Conservation (phyloP, 768 basidiomycete species). For the Pleurotus giganteus region DNA sequence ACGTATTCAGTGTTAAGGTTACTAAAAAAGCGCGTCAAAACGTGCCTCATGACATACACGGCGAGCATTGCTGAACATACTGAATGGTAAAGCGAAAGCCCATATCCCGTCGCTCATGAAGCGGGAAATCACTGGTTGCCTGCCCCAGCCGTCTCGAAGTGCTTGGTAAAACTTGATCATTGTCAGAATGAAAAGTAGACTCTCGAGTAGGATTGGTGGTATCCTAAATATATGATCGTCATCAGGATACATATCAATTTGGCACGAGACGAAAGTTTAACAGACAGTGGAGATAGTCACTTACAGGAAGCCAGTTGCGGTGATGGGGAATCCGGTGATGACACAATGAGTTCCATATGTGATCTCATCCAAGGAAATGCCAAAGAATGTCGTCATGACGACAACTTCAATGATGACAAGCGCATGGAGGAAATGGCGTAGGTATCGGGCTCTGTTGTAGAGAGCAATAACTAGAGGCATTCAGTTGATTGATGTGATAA, state of each 20-base stretch:
- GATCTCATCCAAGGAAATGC: conserved; percentile 9
- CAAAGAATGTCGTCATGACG: conserved; percentile 15
- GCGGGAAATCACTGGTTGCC: conserved; percentile 19
- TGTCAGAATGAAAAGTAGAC: conserved; percentile 21
- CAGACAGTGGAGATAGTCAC: not conserved
- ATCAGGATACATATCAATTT: too few relatives aligned
- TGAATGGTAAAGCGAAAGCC: conserved; percentile 23
- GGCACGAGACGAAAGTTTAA: not conserved
- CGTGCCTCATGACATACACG: not conserved
- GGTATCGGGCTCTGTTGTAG: conserved; percentile 14
- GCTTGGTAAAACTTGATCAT: conserved; percentile 23
- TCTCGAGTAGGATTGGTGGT: conserved; percentile 20
- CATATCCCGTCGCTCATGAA: conserved; percentile 25
- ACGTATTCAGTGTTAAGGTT: conserved; percentile 16
- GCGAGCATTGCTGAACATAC: conserved; percentile 11
- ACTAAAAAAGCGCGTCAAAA: conserved; percentile 8
- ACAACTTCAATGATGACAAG: conserved; percentile 16
- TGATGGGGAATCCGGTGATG: conserved; percentile 16
- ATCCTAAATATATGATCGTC: conserved; percentile 8
- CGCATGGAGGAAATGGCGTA: conserved; percentile 12
- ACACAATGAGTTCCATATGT: conserved; percentile 19
- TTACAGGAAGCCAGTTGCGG: conserved; percentile 17
- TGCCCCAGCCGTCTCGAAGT: conserved; percentile 22
- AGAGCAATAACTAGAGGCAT: conserved; percentile 18
- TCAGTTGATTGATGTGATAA: not conserved